Evolutionary conservation across 768 basidiomycete genomes (phyloP).

Genomic region (Russula compacta): DNA sequence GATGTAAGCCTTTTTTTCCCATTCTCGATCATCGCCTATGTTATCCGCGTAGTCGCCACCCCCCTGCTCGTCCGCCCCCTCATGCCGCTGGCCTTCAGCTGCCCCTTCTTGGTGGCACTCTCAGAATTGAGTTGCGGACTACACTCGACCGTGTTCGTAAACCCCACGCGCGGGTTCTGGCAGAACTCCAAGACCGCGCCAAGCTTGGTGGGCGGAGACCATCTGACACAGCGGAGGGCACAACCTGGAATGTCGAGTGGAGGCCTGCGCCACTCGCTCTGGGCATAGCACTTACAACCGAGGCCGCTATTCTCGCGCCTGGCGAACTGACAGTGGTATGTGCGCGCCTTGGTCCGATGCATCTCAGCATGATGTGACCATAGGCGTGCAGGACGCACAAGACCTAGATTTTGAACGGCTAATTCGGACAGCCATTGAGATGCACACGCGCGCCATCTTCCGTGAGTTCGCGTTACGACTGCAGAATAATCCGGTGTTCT

Average conservation of each 20-base stretch:
- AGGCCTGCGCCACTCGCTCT: slow-evolving; percentile 61
- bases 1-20: slow-evolving; percentile 42
- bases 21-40: slow-evolving; percentile 2
- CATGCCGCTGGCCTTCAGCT: slow-evolving; percentile 34
- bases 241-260: slow-evolving; percentile 68
- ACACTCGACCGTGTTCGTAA: slow-evolving; percentile 44
- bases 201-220: slow-evolving; percentile 46
- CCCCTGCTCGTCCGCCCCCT: slow-evolving; percentile 25
- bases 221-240: slow-evolving; percentile 68
- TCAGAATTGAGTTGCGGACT: slow-evolving; percentile 65
- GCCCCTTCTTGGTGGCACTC: slow-evolving; percentile 58
- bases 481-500: slow-evolving; percentile 50
- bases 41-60: slow-evolving; percentile 31
- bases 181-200: slow-evolving; percentile 53
- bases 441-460: slow-evolving; percentile 58
- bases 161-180: slow-evolving; percentile 44
- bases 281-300: slow-evolving; percentile 45
- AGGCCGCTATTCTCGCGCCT: slow-evolving; percentile 35
- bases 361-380: neutral
- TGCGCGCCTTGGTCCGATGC: slow-evolving; percentile 8
- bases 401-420: slow-evolving; percentile 69
- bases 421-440: slow-evolving; percentile 50
- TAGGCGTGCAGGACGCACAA: slow-evolving; percentile 41
- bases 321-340: slow-evolving; percentile 50
- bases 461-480: slow-evolving; percentile 46